These are phyloP conservation scores for Ophiostoma sp. DNA, from an alignment of 2,329 filamentous ascomycete genomes.

Conservation along the genomic window DNA sequence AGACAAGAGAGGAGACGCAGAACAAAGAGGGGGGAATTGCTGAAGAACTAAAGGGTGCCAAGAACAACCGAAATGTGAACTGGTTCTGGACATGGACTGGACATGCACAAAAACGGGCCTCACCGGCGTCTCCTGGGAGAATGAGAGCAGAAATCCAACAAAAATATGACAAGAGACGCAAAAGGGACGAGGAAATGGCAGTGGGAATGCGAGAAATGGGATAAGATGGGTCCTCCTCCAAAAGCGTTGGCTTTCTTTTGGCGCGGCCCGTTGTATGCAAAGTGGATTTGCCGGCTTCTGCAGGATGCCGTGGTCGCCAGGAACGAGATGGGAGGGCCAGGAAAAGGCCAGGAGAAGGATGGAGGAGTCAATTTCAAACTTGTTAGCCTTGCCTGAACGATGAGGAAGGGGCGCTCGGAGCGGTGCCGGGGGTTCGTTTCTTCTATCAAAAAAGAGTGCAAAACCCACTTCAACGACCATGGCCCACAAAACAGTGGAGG, in stretches of 20 bases:
- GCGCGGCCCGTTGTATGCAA: neutral
- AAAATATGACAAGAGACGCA: neutral
- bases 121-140: neutral
- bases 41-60: neutral
- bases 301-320: neutral
- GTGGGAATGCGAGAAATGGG: neutral
- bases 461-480: neutral
- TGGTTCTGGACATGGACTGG: neutral
- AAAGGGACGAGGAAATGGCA: neutral
- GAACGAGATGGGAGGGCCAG: neutral
- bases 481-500: neutral
- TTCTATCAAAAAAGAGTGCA: neutral
- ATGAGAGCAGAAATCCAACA: neutral
- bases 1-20: neutral
- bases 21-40: neutral
- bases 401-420: neutral
- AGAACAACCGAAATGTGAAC: neutral
- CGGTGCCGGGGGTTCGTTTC: neutral
- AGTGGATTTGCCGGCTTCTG: neutral
- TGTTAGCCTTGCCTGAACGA: slow-evolving; percentile 2
- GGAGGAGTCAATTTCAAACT: slow-evolving; percentile 15
- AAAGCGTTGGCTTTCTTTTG: neutral
- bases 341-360: neutral
- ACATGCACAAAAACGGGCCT: neutral
- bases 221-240: neutral